Conservation (phyloP, 345 rosid species). For the Lepidium sativum region DNA sequence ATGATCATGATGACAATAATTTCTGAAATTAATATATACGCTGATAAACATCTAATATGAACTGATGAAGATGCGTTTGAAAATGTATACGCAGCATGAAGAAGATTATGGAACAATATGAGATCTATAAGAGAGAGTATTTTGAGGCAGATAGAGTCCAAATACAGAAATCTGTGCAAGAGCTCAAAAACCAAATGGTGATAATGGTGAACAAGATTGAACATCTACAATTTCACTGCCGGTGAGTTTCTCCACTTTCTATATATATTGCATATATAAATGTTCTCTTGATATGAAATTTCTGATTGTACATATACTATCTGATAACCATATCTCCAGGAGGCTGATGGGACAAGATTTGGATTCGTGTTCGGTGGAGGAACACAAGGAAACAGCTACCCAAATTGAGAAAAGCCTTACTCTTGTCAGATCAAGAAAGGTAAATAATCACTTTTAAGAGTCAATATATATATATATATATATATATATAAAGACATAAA, state of each 20-base stretch:
- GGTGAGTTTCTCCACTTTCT: constrained; percentile 28
- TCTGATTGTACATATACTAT: not conserved
- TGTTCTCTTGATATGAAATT: not conserved
- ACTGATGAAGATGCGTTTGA: not conserved
- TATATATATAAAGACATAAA: not conserved
- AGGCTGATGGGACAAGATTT: constrained; percentile 48
- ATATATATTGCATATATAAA: not conserved
- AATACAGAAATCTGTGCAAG: constrained; percentile 29
- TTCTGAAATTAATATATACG: not conserved
- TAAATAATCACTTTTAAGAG: not conserved
- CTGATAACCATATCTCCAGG: constrained; percentile 23
- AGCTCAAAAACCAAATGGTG: constrained; percentile 32
- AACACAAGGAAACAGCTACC: constrained; percentile 35
- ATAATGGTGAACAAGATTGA: constrained; percentile 42
- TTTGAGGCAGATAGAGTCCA: not conserved
- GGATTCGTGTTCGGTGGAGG: constrained; percentile 35
- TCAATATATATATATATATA: too few relatives aligned
- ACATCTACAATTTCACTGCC: constrained; percentile 32
- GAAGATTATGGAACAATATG: constrained; percentile 38
- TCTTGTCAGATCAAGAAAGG: constrained; percentile 56
- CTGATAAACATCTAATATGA: not conserved
- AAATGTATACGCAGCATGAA: constrained; percentile 31
- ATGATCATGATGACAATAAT: not conserved
- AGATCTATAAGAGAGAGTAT: constrained; percentile 13
- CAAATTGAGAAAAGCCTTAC: constrained; percentile 44